Evolutionary conservation across 768 basidiomycete genomes (phyloP).

Genomic region (Lactifluus pinguis): DNA sequence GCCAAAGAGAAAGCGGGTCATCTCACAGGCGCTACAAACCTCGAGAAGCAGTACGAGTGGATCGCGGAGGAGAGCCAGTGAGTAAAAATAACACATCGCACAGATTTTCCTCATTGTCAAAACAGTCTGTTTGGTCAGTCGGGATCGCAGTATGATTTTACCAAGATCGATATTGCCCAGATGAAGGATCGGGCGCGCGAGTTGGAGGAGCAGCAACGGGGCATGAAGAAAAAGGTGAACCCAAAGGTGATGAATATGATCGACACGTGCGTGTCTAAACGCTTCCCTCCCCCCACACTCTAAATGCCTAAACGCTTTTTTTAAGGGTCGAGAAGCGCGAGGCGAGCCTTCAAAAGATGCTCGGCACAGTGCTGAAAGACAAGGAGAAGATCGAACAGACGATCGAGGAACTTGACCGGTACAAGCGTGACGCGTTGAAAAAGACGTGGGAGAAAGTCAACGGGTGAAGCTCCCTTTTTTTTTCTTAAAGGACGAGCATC

Average conservation of each 20-base stretch:
- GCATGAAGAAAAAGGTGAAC: conserved; percentile 93
- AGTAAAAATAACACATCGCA: conserved; percentile 25
- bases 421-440: conserved; percentile 87
- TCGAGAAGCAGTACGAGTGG: conserved; percentile 86
- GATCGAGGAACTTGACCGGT: conserved; percentile 84
- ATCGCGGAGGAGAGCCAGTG: conserved; percentile 82
- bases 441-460: conserved; percentile 97
- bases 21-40: conserved; percentile 39
- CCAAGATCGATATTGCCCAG: conserved; percentile 46
- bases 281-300: no score
- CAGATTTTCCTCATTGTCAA: not conserved
- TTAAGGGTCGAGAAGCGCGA: conserved; percentile 91
- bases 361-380: conserved; percentile 81
- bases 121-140: conserved; percentile 62
- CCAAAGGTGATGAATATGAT: conserved; percentile 95
- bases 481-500: not conserved
- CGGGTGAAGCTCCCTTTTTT: conserved; percentile 35
- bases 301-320: not conserved
- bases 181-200: conserved; percentile 60
- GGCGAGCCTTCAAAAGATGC: conserved; percentile 75
- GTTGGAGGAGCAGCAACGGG: conserved; percentile 68
- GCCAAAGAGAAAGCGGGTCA: conserved; percentile 58
- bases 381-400: conserved; percentile 93
- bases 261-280: conserved; percentile 54
- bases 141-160: conserved; percentile 78